Conservation (phyloP, 2,329 filamentous ascomycete species). For the Thielaviopsis cerberus region DNA sequence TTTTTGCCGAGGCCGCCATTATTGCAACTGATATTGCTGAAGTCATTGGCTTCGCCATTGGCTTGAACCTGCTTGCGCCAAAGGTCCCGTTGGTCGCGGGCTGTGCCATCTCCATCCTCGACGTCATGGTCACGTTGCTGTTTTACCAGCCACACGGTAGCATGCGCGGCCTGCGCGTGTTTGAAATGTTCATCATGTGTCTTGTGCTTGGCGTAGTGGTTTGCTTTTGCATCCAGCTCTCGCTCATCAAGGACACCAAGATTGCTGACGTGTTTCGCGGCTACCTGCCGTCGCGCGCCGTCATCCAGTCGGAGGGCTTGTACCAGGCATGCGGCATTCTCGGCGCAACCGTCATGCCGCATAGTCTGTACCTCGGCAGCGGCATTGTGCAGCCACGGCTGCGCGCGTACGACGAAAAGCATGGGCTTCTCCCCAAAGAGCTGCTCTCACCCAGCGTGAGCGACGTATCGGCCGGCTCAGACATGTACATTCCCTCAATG, state of each 20-base stretch:
- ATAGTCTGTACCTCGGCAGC: conserved; percentile 49
- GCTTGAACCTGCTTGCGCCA: conserved; percentile 45
- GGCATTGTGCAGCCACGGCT: conserved; percentile 51
- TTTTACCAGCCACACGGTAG: conserved; percentile 44
- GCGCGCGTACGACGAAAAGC: conserved; percentile 40
- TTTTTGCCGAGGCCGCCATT: conserved; percentile 46
- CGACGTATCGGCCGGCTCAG: conserved; percentile 16
- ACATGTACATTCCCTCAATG: conserved; percentile 52
- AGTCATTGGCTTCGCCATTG: conserved; percentile 54
- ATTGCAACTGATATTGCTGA: conserved; percentile 56
- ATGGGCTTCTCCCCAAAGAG: conserved; percentile 29
- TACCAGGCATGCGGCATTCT: conserved; percentile 62
- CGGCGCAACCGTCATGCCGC: conserved; percentile 58
- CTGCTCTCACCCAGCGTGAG: conserved; percentile 4
- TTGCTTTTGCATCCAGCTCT: conserved; percentile 53
- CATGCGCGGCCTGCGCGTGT: conserved; percentile 40
- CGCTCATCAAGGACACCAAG: conserved; percentile 35
- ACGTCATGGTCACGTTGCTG: conserved; percentile 48
- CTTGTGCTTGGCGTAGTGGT: conserved; percentile 50
- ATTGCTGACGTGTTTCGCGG: conserved; percentile 44
- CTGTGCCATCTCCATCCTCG: conserved; percentile 48
- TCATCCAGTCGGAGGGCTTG: conserved; percentile 39
- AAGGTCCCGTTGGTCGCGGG: conserved; percentile 47
- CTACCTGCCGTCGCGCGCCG: conserved; percentile 41
- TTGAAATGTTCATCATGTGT: conserved; percentile 44